These are phyloP conservation scores for Acidomyces sp. DNA, from an alignment of 495 filamentous ascomycete genomes.

Conservation along the genomic window DNA sequence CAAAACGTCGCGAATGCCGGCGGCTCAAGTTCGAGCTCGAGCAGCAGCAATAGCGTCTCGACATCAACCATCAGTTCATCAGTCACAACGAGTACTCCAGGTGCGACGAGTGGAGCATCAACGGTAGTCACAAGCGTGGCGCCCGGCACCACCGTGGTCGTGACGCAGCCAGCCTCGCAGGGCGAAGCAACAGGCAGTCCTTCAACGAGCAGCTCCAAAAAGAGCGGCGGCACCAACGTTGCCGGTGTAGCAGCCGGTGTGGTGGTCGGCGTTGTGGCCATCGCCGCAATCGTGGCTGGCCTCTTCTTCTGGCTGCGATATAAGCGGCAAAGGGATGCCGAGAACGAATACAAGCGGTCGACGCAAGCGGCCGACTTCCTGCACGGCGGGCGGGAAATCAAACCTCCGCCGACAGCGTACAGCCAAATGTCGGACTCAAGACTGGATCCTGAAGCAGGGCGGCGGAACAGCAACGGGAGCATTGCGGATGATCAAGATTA, in stretches of 20 bases:
- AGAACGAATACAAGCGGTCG: constrained; percentile 68
- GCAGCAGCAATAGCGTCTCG: not conserved
- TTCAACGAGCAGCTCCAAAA: constrained; percentile 8
- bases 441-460: constrained; percentile 73
- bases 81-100: constrained; percentile 15
- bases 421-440: constrained; percentile 64
- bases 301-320: constrained; percentile 64
- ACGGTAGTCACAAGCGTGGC: constrained; percentile 18
- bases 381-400: constrained; percentile 30
- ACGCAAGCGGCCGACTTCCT: constrained; percentile 56
- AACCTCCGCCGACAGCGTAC: constrained; percentile 42
- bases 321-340: constrained; percentile 56
- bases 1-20: constrained; percentile 7
- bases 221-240: constrained; percentile 39
- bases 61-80: constrained; percentile 16
- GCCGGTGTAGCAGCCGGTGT: constrained; percentile 79
- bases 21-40: constrained; percentile 7
- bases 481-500: constrained; percentile 98
- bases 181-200: not conserved
- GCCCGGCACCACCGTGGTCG: constrained; percentile 10
- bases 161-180: constrained; percentile 7
- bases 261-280: constrained; percentile 66
- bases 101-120: constrained; percentile 9
- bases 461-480: constrained; percentile 88
- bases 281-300: constrained; percentile 52